These are phyloP conservation scores for Capronia americana DNA, from an alignment of 2,329 filamentous ascomycete species.

Conservation along the genomic window DNA sequence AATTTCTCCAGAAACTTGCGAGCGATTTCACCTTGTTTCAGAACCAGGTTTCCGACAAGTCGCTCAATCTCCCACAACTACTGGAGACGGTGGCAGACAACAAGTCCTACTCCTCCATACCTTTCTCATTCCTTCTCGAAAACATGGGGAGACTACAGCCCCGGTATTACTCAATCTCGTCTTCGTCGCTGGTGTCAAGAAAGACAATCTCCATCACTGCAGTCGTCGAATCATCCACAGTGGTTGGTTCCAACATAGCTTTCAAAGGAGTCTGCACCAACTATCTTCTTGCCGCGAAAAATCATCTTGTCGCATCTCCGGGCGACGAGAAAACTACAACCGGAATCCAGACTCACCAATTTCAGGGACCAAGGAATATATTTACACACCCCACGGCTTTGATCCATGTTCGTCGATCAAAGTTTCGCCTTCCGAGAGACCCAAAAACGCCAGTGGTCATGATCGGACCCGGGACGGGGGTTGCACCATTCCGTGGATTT, in stretches of 20 bases:
- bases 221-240: slow-evolving; percentile 81
- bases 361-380: slow-evolving; percentile 90
- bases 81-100: slow-evolving; percentile 71
- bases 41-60: slow-evolving; percentile 77
- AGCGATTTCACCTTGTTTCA: slow-evolving; percentile 95
- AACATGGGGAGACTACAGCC: slow-evolving; percentile 92
- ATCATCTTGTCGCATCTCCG: slow-evolving; percentile 98
- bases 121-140: slow-evolving; percentile 94
- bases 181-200: slow-evolving; percentile 92
- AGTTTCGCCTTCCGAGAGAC: slow-evolving; percentile 99
- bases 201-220: slow-evolving; percentile 97
- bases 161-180: slow-evolving; percentile 99
- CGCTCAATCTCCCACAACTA: slow-evolving; percentile 87
- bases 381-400: slow-evolving; percentile 94
- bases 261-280: slow-evolving; percentile 97
- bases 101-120: slow-evolving; percentile 79
- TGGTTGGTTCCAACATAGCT: slow-evolving; percentile 76
- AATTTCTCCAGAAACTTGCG: slow-evolving; percentile 86
- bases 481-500: slow-evolving; percentile 56
- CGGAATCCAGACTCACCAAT: slow-evolving; percentile 78
- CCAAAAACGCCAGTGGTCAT: slow-evolving; percentile 93
- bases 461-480: slow-evolving; percentile 93
- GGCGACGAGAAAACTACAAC: slow-evolving; percentile 79
- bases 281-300: slow-evolving; percentile 91
- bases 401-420: slow-evolving; percentile 94